Percentiles rank a stretch among this genome's conserved stretches.
These are phyloP conservation scores for Arthrobotrys conoides DNA, from an alignment of 2,329 filamentous ascomycete species.

Conservation along the genomic window DNA sequence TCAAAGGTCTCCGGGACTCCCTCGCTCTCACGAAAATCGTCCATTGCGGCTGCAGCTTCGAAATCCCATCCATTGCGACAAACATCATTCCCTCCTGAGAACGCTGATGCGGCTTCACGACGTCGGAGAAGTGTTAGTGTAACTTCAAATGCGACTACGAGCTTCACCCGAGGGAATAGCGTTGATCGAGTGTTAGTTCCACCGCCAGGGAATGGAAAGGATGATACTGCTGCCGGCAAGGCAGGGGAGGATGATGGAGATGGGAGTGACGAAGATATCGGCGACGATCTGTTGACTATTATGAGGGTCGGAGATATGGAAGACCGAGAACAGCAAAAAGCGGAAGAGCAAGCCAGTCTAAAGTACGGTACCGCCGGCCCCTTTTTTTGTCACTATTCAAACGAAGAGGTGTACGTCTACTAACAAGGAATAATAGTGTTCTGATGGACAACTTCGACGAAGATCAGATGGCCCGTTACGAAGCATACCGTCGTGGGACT, in stretches of 20 bases:
- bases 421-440: conserved; percentile 56
- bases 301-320: conserved; percentile 73
- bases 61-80: conserved; percentile 78
- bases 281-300: conserved; percentile 67
- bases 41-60: conserved; percentile 73
- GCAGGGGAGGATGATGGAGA: conserved; percentile 73
- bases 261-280: conserved; percentile 73
- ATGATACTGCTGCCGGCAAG: conserved; percentile 66
- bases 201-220: conserved; percentile 45
- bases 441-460: conserved; percentile 67
- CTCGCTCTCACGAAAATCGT: conserved; percentile 74
- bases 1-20: conserved; percentile 55
- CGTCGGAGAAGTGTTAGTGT: conserved; percentile 75
- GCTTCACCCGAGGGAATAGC: conserved; percentile 70
- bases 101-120: conserved; percentile 68
- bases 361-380: conserved; percentile 27
- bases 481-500: conserved; percentile 70
- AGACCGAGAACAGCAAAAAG: conserved; percentile 77
- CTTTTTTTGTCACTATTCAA: not conserved
- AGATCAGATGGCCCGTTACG: conserved; percentile 70
- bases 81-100: conserved; percentile 82
- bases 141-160: conserved; percentile 74
- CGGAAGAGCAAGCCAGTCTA: conserved; percentile 73
- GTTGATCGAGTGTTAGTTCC: conserved; percentile 65
- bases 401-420: not conserved